Conservation (phyloP, 257 asterid genomes). For the Capsicum baccatum region DNA sequence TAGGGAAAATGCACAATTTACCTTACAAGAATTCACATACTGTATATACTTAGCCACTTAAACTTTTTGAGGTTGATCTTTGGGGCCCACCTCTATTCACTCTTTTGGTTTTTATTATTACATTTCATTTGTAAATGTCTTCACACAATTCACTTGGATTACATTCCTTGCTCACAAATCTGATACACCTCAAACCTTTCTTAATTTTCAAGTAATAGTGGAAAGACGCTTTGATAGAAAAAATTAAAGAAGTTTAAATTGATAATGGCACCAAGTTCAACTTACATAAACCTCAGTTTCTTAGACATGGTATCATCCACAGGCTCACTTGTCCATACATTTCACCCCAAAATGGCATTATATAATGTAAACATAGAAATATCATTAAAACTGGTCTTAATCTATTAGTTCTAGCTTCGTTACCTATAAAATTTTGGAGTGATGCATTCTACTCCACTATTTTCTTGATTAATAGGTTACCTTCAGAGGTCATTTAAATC, state of each 20-base stretch:
- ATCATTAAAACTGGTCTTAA: neutral
- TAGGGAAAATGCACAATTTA: constrained; percentile 17
- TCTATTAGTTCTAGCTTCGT: neutral
- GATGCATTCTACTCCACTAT: neutral
- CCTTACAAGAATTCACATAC: neutral
- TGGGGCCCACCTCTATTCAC: constrained; percentile 12
- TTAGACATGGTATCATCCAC: neutral
- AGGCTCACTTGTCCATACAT: neutral
- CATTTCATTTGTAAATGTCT: neutral
- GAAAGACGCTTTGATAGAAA: neutral
- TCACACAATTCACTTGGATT: neutral
- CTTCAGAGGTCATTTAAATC: neutral
- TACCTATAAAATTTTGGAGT: neutral
- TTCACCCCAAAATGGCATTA: neutral
- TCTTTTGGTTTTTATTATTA: neutral
- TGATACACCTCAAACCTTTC: neutral
- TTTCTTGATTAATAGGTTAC: neutral
- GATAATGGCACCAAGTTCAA: neutral
- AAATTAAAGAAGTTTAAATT: constrained; percentile 10
- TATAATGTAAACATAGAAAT: neutral
- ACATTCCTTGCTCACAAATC: neutral
- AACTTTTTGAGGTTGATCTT: constrained; percentile 19
- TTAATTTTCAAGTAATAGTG: neutral
- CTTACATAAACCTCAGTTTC: neutral
- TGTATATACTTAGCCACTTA: neutral